Evolutionary conservation across 176 grass and related monocot genomes (phyloP), one percentile per base, ranked within the genome.

Genomic region (Melocanna baccifera): DNA sequence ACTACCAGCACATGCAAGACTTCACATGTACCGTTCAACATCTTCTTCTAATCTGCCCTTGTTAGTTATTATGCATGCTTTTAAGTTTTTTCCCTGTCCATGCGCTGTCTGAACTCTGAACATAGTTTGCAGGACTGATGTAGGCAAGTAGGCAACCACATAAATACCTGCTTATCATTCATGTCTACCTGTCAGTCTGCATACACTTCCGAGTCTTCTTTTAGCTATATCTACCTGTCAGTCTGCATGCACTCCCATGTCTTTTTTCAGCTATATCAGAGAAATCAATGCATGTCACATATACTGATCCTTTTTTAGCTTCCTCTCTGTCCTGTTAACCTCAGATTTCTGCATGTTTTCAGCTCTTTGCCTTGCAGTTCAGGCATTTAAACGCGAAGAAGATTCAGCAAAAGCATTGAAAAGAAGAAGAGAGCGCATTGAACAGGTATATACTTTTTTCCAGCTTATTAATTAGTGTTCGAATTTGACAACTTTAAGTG

Each of bases 341-440:
- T 72, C 29, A 75, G 1, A 32, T 78, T 73, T 19, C 73, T 85
- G 11, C 80, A 69, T 72, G 22, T 72, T 84, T 86, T 88, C 86
- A 97, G 94, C 88, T 80, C 92, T 94, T 78, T 83, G 94, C 62
- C 78, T 89, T 65, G 92, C 94, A 83, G 88, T 97, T 73, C 92
- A 97, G 81, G 92, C 94, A 87, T 97, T 94, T 73, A 85, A 64
- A 45, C 76, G 88, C 1, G 92, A 97, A 80, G 90, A 92, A 68
- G 89, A 94, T 48, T 90, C 87, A 47, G 72, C 83, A 13, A 94
- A 89, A 90, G 34, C 86, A 69, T 57, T 91, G 18, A 94, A 94
- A 89, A 90, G 92, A 92, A 90, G 62, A 90, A 90, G 86, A 90
- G 91, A 94, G 3, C 84, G 39, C 53, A 29, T 90, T 14, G 92